Base-by-base conservation (phyloP, 2,329 filamentous ascomycete genomes). In the Niveomyces coronatus region DNA sequence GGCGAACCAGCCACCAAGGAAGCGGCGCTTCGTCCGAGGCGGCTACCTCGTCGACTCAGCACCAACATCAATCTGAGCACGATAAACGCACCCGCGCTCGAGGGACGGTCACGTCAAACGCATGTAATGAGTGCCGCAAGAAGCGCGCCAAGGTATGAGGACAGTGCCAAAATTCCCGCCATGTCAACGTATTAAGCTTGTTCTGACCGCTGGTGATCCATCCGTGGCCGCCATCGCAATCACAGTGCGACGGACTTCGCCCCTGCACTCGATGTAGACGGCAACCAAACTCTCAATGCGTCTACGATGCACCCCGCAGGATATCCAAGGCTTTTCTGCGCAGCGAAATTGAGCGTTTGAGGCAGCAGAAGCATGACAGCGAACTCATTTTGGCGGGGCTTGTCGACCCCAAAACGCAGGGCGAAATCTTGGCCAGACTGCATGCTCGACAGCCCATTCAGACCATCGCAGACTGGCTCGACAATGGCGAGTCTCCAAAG, bases 241-340 rank as follows among this genome's bases (percentile, higher is more conserved):
- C 3, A 18, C 43, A 76, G 73, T 80, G 76, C 49, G 75, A 80
- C 48, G 76, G 76, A 6, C 60, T 68, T 34, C 64, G 51, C 20
- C 74, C 73, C 3, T 77, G 73, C 45, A 62, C 63, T 23, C 63
- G 76, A 43, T 80, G 76, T 55, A 65, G 60, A 41, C 45, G 57
- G 1, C 74, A 78, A 44, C n/a, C n/a, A n/a, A 69, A 67, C 38
- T 56, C 67, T 27, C 67, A 76, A 17, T 80, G 76, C 44, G 51
- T 76, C 17, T 80, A 80, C 57, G 74, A 79, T 46, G 52, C 76
- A 7, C 76, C 75, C 0, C 68, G 79, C 5, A 73, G 76, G 31
- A 74, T 78, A 46, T 78, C 74, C 9, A 80, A 80, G 44, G 75
- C 79, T 43, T 67, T 69, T 37, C 63, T 80, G 5, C 68, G 76